Base-by-base conservation (phyloP, 768 basidiomycete species). In the Cubamyces lactineus region DNA sequence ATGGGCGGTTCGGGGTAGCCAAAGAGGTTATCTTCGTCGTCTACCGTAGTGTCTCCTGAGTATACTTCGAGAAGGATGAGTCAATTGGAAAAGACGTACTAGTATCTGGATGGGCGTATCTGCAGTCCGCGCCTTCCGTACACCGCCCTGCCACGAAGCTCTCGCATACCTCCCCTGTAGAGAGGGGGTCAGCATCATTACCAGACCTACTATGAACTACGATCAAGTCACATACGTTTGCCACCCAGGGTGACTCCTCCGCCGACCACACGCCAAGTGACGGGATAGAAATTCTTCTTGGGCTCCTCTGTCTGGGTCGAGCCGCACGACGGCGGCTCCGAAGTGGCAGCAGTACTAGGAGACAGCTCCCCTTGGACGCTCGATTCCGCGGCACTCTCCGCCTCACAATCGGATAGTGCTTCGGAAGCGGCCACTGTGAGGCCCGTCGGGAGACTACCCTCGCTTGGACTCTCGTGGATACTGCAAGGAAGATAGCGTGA, bases 261-360 rank as follows among this genome's bases (percentile, higher is more conserved):
- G 0, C 89, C 88, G 53, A 91, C 87, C 13, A 91, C 88, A 45
- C 89, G 80, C 89, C 89, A 91, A 4, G 82, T 79, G 48, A 91
- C 79, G 26, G 88, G 88, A 66, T 84, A 86, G 71, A 77, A 87
- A 60, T 84, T 67, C 43, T 68, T 73, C 63, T 70, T 75, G 34
- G 78, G 77, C 45, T 80, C 79, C 38, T 73, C 70, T 11, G 54
- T 67, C 19, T 21, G 13, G 9, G 39, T 26, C 38, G 50, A 43
- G 21, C 34, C 30, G 16, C 26, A 46, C 17, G 53, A 16, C 3
- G 50, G 40, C 2, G 41, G 46, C 21, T 61, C 48, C 19, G 53
- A 56, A 12, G 61, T 57, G 15, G 50, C 56, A 19, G 48, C 45
- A 1, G 59, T 52, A 28, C 54, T 49, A 4, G 63, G 41, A 2